Percentiles rank a stretch among this genome's conserved stretches.
phyloP scores from a whole-genome alignment of 2,329 filamentous ascomycete genomes.

The Calonectria pauciramosa region DNA sequence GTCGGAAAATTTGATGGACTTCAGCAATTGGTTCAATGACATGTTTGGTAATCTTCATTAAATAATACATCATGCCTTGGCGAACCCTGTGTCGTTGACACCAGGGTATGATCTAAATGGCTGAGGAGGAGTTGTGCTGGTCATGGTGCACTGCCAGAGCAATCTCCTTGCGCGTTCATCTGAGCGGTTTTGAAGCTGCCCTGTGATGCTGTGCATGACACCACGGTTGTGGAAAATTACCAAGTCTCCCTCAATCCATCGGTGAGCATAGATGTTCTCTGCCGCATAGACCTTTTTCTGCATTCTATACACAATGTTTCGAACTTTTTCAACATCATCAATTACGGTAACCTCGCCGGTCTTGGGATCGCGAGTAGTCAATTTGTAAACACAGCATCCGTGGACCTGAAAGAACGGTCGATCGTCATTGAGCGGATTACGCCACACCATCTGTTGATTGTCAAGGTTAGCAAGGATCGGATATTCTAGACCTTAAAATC shows the following conservation, averaged over 20 bases:
- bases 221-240: slow-evolving; percentile 51
- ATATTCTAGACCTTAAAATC: not conserved
- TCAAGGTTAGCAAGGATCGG: not conserved
- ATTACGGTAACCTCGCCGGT: slow-evolving; percentile 9
- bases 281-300: slow-evolving; percentile 43
- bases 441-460: slow-evolving; percentile 14
- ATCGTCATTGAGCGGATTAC: not conserved
- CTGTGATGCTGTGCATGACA: slow-evolving; percentile 50
- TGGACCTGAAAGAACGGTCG: slow-evolving; percentile 21
- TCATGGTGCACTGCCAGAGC: slow-evolving; percentile 50
- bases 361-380: slow-evolving; percentile 9
- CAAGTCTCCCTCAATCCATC: slow-evolving; percentile 47
- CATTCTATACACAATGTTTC: slow-evolving; percentile 44
- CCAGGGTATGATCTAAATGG: slow-evolving; percentile 11
- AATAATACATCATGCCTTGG: not conserved
- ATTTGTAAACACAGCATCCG: slow-evolving; percentile 21
- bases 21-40: not conserved
- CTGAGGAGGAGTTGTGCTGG: slow-evolving; percentile 19
- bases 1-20: not conserved
- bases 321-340: slow-evolving; percentile 20
- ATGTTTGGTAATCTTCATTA: slow-evolving; percentile 13
- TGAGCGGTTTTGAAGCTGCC: slow-evolving; percentile 32
- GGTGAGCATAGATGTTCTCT: slow-evolving; percentile 49
- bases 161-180: slow-evolving; percentile 40
- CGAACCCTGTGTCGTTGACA: slow-evolving; percentile 19